Percentiles rank a stretch among this genome's conserved stretches.
Evolutionary conservation across 1,284 basidiomycete genomes (phyloP).

Genomic region (Phellopilus nigrolimitatus): DNA sequence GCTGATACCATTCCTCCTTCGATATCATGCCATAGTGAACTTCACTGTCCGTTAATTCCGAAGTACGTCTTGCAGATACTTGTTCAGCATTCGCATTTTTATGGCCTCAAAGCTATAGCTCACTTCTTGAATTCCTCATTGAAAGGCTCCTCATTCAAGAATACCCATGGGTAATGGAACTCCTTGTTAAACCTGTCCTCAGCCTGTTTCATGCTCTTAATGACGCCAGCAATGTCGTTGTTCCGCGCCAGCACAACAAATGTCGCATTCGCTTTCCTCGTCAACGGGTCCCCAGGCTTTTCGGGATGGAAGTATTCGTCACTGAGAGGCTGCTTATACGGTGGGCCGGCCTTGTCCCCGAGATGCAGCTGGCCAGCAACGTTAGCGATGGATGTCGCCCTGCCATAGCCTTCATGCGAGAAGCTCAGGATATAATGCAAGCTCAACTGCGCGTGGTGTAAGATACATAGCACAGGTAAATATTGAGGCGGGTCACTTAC

Average conservation of each 20-base stretch:
- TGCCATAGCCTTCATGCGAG: conserved; percentile 65
- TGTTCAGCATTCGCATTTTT: too few relatives aligned
- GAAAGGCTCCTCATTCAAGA: conserved; percentile 82
- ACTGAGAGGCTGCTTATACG: conserved; percentile 49
- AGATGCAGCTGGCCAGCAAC: conserved; percentile 42
- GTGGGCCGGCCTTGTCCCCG: conserved; percentile 33
- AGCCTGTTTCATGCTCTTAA: conserved; percentile 71
- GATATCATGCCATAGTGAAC: conserved; percentile 83
- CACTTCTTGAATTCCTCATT: conserved; percentile 73
- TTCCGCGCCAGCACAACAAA: conserved; percentile 88
- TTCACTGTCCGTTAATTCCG: conserved; percentile 58
- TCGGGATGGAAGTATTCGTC: conserved; percentile 49
- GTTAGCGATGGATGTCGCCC: conserved; percentile 54
- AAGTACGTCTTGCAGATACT: conserved; percentile 48
- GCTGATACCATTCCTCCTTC: conserved; percentile 80
- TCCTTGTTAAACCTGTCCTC: conserved; percentile 84
- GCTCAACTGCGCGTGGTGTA: conserved; percentile 44
- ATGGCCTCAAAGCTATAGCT: too few relatives aligned
- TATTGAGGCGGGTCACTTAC: conserved; percentile 36
- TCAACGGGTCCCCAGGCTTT: conserved; percentile 34
- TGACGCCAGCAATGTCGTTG: conserved; percentile 68
- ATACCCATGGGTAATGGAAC: conserved; percentile 81
- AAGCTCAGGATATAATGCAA: conserved; percentile 70
- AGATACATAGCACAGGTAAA: background rate
- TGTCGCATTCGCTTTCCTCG: conserved; percentile 74